Base-by-base conservation (phyloP, 495 filamentous ascomycete species). In the Penicillium arizonense region DNA sequence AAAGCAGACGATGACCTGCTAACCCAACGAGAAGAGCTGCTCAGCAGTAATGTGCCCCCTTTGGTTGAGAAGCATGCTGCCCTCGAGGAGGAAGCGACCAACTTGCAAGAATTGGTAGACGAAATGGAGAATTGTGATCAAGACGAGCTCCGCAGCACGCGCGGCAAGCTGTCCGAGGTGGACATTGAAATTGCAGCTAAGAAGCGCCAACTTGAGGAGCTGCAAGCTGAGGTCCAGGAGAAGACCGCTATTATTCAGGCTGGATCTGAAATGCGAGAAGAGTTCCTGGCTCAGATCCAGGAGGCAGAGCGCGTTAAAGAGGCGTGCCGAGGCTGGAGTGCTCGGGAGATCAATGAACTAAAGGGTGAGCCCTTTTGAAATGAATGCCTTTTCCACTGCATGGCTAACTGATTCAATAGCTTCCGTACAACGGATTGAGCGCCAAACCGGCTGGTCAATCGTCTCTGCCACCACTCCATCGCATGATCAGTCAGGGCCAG, bases 251-350 rank as follows among this genome's bases (percentile, higher is more conserved):
- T 68, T 20, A 82, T 92, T 20, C 78, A 81, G 47, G 70, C 77
- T 7, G 73, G 84, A 13, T 66, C 77, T 4, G 82, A 84, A 59
- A 78, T 80, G 55, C 93, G 91, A 61, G 73, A 85, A 50, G 77
- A 84, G 58, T 91, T 75, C 59, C 54, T 82, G 16, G 78, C 80
- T 4, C 89, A 91, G 30, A 97, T 96, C 49, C 77, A 82, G 47
- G 86, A 91, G 58, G 90, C 93, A 1, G 91, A 97, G 61, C 85
- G 84, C 50, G 75, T 95, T 33, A 83, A 87, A 55, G 90, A 96
- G 65, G 85, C 94, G 59, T 96, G 87, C 65, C 82, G 91, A 14
- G 91, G 94, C 18, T 96, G 91, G 88, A 94, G 84, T 53, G 79
- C 84, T 26, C 80, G 75, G 14, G 94, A 97, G 64, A 86, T 97